Conservation (phyloP, 306 rosid genomes). For the Cyclanthera cordifolia region DNA sequence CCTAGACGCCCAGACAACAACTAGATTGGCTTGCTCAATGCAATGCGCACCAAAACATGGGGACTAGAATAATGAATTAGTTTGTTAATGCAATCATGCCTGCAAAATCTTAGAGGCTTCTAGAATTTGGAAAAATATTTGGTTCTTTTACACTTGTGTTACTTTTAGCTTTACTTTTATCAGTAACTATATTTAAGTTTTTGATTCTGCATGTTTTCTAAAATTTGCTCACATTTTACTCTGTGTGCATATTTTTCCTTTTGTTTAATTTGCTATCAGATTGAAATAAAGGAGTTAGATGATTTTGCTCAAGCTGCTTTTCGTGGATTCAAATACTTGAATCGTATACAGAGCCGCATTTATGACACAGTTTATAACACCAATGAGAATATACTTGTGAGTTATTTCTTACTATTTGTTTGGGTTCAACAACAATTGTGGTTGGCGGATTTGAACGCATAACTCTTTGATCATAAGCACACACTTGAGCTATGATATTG, state of each 20-base stretch:
- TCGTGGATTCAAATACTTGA: slow-evolving; percentile 70
- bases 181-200: background rate
- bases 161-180: background rate
- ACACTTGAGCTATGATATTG: too few relatives aligned
- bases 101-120: background rate
- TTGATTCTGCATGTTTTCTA: slow-evolving; percentile 12
- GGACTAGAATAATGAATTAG: background rate
- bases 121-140: background rate
- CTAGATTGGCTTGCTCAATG: background rate
- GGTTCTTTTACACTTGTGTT: background rate
- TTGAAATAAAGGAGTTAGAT: slow-evolving; percentile 78
- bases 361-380: slow-evolving; percentile 75
- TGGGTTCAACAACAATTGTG: too few relatives aligned
- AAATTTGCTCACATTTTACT: slow-evolving; percentile 12
- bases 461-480: too few relatives aligned
- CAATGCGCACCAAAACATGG: background rate
- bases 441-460: too few relatives aligned
- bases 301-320: slow-evolving; percentile 99
- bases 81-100: background rate
- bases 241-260: slow-evolving; percentile 1
- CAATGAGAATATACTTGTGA: slow-evolving; percentile 85
- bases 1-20: background rate
- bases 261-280: slow-evolving; percentile 36
- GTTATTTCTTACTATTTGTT: slow-evolving; percentile 16
- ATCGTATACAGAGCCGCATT: slow-evolving; percentile 91